These are phyloP conservation scores for Tolypocladium nubicola DNA, from an alignment of 2,329 filamentous ascomycete genomes.

Conservation along the genomic window DNA sequence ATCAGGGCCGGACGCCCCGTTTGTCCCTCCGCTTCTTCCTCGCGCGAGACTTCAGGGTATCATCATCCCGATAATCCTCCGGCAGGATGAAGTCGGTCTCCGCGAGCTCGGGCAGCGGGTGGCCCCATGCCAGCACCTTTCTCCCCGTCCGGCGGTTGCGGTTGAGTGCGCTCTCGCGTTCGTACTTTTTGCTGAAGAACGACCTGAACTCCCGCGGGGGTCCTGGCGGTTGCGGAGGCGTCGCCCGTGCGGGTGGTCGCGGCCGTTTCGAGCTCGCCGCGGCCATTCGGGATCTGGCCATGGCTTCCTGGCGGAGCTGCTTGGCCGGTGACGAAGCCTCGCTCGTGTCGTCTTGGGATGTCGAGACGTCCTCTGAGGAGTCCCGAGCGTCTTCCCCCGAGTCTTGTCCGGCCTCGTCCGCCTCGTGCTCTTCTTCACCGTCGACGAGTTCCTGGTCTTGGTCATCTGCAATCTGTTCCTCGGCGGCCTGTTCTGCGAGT, in stretches of 20 bases:
- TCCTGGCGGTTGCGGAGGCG: conserved; percentile 21
- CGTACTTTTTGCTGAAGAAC: conserved; percentile 72
- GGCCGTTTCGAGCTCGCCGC: conserved; percentile 21
- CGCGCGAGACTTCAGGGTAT: conserved; percentile 46
- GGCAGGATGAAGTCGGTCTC: conserved; percentile 69
- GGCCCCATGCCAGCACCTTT: conserved; percentile 70
- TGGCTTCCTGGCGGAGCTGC: conserved; percentile 65
- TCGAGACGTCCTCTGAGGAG: conserved; percentile 7
- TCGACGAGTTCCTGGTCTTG: conserved; percentile 15
- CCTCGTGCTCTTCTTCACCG: conserved; percentile 17
- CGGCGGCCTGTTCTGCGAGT: conserved; percentile 19
- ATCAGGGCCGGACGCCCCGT: conserved; percentile 35
- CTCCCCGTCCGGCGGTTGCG: conserved; percentile 59
- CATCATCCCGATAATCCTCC: conserved; percentile 47
- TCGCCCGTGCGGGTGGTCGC: conserved; percentile 15
- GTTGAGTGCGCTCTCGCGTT: conserved; percentile 70
- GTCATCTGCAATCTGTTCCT: conserved; percentile 25
- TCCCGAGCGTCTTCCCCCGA: conserved; percentile 24
- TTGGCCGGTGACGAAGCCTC: conserved; percentile 40
- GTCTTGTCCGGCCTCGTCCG: conserved; percentile 20
- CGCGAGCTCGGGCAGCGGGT: conserved; percentile 61
- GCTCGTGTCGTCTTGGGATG: conserved; percentile 47
- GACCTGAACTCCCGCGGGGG: conserved; percentile 62
- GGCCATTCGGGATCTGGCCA: conserved; percentile 38
- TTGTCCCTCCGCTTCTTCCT: conserved; percentile 52